Conservation (phyloP, 1,284 basidiomycete genomes). For the Melampsora larici-populina region DNA sequence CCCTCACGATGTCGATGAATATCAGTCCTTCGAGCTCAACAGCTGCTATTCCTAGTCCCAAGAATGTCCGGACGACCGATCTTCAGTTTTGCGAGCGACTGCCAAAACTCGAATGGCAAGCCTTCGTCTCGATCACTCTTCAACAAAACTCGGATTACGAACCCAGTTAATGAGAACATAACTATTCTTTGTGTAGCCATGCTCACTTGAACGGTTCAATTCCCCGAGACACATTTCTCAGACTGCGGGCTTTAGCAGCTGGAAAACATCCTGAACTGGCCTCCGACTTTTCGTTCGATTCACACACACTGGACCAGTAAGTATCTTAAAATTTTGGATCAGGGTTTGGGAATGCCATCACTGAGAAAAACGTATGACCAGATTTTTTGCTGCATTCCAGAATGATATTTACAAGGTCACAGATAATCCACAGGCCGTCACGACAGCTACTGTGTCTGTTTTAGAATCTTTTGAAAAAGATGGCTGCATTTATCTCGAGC, state of each 20-base stretch:
- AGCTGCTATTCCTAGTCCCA: too few species aligned
- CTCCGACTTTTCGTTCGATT: conserved; percentile 15
- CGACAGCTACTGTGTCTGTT: conserved; percentile 5
- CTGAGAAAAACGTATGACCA: neutral
- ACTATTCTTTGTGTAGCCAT: neutral
- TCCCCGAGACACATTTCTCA: conserved; percentile 22
- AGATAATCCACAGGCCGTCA: conserved; percentile 19
- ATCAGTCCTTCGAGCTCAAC: too few species aligned
- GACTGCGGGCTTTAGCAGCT: conserved; percentile 15
- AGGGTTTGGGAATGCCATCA: too few species aligned
- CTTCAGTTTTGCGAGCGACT: conserved; percentile 5
- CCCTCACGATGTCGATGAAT: too few species aligned
- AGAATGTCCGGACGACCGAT: too few species aligned
- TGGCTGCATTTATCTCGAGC: conserved; percentile 31
- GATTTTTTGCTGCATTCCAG: conserved; percentile 30
- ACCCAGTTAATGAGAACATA: neutral
- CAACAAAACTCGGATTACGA: neutral
- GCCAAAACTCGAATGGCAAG: conserved; percentile 34
- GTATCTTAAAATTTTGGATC: neutral
- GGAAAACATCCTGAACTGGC: neutral
- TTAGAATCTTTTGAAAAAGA: conserved; percentile 15
- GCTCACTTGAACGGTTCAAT: conserved; percentile 40
- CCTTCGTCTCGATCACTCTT: neutral
- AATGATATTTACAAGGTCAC: conserved; percentile 22
- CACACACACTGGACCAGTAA: neutral